Percentiles rank a stretch among this genome's conserved stretches.
phyloP scores from a whole-genome alignment of 2,329 filamentous ascomycete species.

The Harringtonia lauricola region DNA sequence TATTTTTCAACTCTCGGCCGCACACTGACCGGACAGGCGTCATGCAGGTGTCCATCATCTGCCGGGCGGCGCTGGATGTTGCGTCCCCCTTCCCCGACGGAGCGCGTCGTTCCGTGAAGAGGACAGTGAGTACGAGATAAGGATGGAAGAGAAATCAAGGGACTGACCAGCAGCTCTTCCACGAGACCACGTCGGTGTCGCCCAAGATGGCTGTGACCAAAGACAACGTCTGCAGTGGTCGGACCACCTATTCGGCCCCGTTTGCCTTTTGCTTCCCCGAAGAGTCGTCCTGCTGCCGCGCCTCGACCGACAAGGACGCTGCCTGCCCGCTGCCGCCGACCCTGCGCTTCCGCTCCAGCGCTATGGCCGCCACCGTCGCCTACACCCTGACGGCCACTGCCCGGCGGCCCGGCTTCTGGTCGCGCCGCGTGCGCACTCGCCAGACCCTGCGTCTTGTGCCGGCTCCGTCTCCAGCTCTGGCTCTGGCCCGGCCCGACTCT shows the following conservation, averaged over 20 bases:
- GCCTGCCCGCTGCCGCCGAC: conserved; percentile 5
- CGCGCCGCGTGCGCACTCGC: neutral
- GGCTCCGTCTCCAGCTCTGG: neutral
- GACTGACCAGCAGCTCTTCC: too few relatives aligned
- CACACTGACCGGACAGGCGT: neutral
- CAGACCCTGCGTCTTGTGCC: neutral
- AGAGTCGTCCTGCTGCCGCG: neutral
- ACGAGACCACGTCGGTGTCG: neutral
- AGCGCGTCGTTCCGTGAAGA: neutral
- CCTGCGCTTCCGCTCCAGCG: neutral
- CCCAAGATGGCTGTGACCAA: too few relatives aligned
- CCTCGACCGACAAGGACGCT: too few relatives aligned
- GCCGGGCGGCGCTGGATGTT: neutral
- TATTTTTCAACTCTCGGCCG: too few relatives aligned
- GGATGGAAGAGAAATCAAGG: too few relatives aligned
- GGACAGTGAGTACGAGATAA: neutral
- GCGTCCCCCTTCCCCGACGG: neutral
- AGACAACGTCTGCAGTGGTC: too few relatives aligned
- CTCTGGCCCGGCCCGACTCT: too few relatives aligned
- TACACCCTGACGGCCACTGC: conserved; percentile 4
- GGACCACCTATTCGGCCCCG: neutral
- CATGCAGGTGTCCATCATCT: neutral
- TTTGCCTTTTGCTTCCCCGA: conserved; percentile 2
- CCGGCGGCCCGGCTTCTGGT: neutral
- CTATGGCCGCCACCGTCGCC: neutral